phyloP scores from a whole-genome alignment of 192 early-diverging fungal genomes.

The Coemansia reversa region DNA sequence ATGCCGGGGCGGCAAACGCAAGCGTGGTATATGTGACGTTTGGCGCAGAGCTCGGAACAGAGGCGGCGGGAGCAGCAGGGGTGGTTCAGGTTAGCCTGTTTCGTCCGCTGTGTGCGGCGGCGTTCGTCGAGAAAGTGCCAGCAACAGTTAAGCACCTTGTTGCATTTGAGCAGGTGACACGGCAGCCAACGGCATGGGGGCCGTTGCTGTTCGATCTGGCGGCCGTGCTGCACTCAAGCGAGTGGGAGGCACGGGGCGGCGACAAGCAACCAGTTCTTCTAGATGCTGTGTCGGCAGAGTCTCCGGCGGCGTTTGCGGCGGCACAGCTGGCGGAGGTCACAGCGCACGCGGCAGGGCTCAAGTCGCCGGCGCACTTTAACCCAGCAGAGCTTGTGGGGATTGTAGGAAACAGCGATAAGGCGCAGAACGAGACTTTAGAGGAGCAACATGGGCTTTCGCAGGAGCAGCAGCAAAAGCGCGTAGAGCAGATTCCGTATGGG shows the following conservation, averaged over 20 bases:
- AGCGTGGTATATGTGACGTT: constrained; percentile 75
- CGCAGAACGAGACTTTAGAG: background rate
- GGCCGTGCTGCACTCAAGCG: constrained; percentile 61
- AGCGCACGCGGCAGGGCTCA: constrained; percentile 14
- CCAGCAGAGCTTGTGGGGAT: constrained; percentile 35
- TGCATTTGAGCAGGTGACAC: constrained; percentile 64
- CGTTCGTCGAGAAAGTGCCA: constrained; percentile 62
- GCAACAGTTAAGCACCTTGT: constrained; percentile 60
- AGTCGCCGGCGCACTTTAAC: constrained; percentile 44
- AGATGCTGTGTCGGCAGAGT: constrained; percentile 33
- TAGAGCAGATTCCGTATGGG: constrained; percentile 75
- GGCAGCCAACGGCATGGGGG: constrained; percentile 67
- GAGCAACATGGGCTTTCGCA: constrained; percentile 28
- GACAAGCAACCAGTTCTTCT: constrained; percentile 38
- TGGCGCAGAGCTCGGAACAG: constrained; percentile 13
- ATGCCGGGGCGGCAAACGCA: constrained; percentile 55
- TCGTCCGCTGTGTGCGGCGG: constrained; percentile 72
- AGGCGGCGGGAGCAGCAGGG: constrained; percentile 61
- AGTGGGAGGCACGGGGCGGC: constrained; percentile 52
- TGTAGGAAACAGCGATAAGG: constrained; percentile 11
- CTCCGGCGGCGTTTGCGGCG: constrained; percentile 19
- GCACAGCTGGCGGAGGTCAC: constrained; percentile 29
- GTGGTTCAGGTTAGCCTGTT: constrained; percentile 72
- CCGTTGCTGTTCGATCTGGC: constrained; percentile 85
- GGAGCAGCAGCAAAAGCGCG: constrained; percentile 40